phyloP scores from a whole-genome alignment of 1,284 basidiomycete genomes.

The Butyriboletus appendiculatus region DNA sequence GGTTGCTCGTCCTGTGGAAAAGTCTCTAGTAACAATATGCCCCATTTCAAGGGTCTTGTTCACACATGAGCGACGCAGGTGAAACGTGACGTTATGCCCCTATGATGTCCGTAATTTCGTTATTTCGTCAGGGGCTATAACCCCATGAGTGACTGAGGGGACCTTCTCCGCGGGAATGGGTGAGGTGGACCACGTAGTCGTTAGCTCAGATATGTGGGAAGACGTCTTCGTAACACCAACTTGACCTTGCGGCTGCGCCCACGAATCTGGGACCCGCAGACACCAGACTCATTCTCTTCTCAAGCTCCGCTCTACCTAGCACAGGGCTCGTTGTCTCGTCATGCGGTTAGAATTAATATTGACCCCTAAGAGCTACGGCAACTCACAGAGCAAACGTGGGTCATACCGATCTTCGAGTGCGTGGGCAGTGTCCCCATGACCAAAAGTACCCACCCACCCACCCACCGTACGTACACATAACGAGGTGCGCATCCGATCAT shows the following conservation, averaged over 20 bases:
- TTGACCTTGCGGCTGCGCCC: slow-evolving; percentile 1
- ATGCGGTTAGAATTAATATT: background rate
- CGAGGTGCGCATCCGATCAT: slow-evolving; percentile 13
- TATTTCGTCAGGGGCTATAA: slow-evolving; percentile 23
- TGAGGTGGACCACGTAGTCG: slow-evolving; percentile 12
- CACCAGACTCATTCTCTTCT: background rate
- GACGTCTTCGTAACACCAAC: slow-evolving; percentile 3
- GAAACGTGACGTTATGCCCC: slow-evolving; percentile 22
- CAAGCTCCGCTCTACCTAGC: background rate
- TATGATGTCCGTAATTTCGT: slow-evolving; percentile 17
- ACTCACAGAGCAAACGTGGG: slow-evolving; percentile 14
- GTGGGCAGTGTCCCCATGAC: slow-evolving; percentile 1
- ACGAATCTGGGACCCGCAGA: background rate
- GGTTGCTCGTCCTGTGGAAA: slow-evolving; percentile 56
- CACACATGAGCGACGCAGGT: slow-evolving; percentile 10
- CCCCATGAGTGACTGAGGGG: slow-evolving; percentile 2
- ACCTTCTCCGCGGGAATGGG: slow-evolving; percentile 27
- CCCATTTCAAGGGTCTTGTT: slow-evolving; percentile 38
- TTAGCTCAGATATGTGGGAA: slow-evolving; percentile 31
- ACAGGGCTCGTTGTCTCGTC: background rate
- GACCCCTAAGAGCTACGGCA: slow-evolving; percentile 11
- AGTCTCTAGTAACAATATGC: slow-evolving; percentile 58
- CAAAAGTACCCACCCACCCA: background rate
- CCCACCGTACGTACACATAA: slow-evolving; percentile 15
- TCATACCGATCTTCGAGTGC: slow-evolving; percentile 14